Evolutionary conservation across 495 filamentous ascomycete genomes (phyloP), one percentile per base, ranked within the genome.

Genomic region (Penicillium mononematosum): DNA sequence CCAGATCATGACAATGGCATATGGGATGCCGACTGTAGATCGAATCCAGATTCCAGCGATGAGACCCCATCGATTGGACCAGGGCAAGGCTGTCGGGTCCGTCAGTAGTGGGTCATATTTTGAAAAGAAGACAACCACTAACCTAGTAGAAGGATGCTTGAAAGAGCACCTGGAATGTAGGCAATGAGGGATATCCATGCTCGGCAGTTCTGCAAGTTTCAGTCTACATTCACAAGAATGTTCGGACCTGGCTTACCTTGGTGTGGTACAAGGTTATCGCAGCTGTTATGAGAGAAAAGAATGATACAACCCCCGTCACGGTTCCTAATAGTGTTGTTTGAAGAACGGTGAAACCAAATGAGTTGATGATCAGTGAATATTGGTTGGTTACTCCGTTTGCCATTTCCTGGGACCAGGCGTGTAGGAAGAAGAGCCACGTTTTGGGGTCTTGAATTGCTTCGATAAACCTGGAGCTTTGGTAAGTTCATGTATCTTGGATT

Each of bases 351-450:
- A 77, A 77, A 2, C 72, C 74, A 39, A 75, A 74, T 1, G 71
- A 74, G 24, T 69, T 70, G 45, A 75, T 77, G 52, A 75, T 74
- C n/a, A 75, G 62, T 1, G 73, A 75, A 24, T 74, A 75, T 53
- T 75, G 73, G 50, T 73, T 77, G 11, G 70, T 75, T 5, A 75
- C 58, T 43, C 74, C 73, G 29, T 77, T 77, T 14, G 73, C 70
- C 70, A 73, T 75, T 51, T 75, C 74, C 55, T 74, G 71, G 1
- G 70, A 69, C 67, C 22, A 24, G 22, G 4, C 3, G 22, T 4
- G 22, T 4, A 24, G 54, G 49, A 74, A 74, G 60, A 67, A 69
- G n/a, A 68, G 47, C 64, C 66, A 70, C 42, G 65, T 63, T 53
- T 68, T 66, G 7, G 58, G 58, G 44, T 70, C 67, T 52, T 58